Base-by-base conservation (phyloP, 495 filamentous ascomycete species). In the Annulohypoxylon nitens region DNA sequence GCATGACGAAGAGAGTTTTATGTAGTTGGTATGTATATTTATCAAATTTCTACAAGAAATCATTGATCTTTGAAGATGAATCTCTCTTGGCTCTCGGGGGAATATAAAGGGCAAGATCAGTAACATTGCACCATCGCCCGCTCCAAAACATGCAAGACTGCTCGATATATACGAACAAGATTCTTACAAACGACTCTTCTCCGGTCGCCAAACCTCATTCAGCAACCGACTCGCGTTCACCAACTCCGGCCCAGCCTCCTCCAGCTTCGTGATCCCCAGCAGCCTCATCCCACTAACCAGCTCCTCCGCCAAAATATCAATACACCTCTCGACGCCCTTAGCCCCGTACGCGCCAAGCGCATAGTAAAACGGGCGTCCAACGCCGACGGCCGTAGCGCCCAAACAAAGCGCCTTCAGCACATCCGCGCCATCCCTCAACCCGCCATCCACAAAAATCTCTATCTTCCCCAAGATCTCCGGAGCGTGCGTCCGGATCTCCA, bases 321-420 rank as follows among this genome's bases (percentile, higher is more conserved):
- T 55, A 54, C 75, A 77, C 45, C 74, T 61, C 23, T 93, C 88
- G n/a, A 96, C 92, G 50, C 93, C 93, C 8, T 88, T 84, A 54
- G 91, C 83, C 0, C 93, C 93, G 78, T 97, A 97, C 4, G 93
- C 86, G 34, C 86, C 90, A 89, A 97, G 94, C 34, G 93, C 93
- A 76, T 89, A 97, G 70, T 96, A 81, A 84, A 97, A 96, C 1
- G 93, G 93, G 14, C 93, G 83, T 0, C 93, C 93, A 67, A 97
- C 93, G 41, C 93, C 93, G 1, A 97, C 93, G 7, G 93, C 93
- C 77, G 86, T 94, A 2, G 93, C 93, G 20, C 93, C 93, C 1
- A 97, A 82, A 69, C 93, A 94, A 0, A 97, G 83, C 8, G 93
- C 93, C 82, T 97, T 97, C 66, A 96, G 88, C 66, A 97, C 94